Conservation (phyloP, 225 moss, liverwort and hornwort species). For the Climacium dendroides region DNA sequence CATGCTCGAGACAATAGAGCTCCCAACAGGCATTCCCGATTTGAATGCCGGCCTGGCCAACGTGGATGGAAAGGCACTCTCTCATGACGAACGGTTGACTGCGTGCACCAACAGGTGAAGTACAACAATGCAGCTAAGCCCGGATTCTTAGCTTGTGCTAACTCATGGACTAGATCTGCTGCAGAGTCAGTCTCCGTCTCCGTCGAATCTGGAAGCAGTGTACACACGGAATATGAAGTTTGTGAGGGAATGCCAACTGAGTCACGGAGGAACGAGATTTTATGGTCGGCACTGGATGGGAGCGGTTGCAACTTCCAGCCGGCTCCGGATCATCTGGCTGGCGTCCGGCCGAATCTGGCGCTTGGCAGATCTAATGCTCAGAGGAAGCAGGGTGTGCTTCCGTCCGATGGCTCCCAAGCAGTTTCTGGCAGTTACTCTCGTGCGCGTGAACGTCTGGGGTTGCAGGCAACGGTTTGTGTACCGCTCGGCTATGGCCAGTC, state of each 20-base stretch:
- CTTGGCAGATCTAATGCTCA: background rate
- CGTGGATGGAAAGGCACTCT: slow-evolving; percentile 5
- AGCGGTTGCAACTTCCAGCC: background rate
- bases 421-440: background rate
- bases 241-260: background rate
- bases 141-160: background rate
- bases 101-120: background rate
- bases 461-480: background rate
- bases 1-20: slow-evolving; percentile 9
- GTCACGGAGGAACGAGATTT: background rate
- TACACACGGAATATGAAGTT: background rate
- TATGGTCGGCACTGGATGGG: background rate
- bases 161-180: background rate
- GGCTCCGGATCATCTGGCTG: background rate
- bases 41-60: slow-evolving; percentile 13
- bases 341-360: background rate
- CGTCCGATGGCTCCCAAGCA: background rate
- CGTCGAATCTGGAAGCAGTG: background rate
- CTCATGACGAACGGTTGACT: background rate
- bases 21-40: slow-evolving; percentile 9
- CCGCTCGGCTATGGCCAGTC: background rate
- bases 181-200: background rate
- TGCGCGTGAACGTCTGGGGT: background rate
- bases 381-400: background rate
- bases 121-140: background rate